A percentile compares a stretch with the other conserved stretches of the same genome.
Evolutionary conservation across 1,139 yeast species (phyloP).

Genomic region (Kurtzmaniella quercitrusa): DNA sequence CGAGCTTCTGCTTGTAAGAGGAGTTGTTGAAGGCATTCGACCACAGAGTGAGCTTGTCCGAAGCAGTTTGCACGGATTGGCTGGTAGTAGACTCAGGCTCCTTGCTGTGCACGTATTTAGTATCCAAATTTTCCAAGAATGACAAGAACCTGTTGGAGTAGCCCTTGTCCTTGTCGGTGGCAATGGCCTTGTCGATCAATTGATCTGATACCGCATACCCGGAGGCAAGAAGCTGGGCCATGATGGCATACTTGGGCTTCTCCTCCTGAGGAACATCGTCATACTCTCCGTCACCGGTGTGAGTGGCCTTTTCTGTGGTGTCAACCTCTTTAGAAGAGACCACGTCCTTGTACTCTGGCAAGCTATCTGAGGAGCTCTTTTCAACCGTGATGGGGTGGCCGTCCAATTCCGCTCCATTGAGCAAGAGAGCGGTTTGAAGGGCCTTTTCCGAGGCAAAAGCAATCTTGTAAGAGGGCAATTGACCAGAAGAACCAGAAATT

Average conservation of each 20-base stretch:
- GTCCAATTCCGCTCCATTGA: slow-evolving; percentile 72
- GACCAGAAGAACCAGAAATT: slow-evolving; percentile 18
- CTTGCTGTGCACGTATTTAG: slow-evolving; percentile 55
- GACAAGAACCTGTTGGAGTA: slow-evolving; percentile 50
- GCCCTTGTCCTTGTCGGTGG: slow-evolving; percentile 64
- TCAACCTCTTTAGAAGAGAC: slow-evolving; percentile 22
- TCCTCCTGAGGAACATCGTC: slow-evolving; percentile 68
- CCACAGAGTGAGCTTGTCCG: slow-evolving; percentile 31
- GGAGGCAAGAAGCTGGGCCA: slow-evolving; percentile 70
- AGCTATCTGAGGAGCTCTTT: slow-evolving; percentile 17
- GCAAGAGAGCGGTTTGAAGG: slow-evolving; percentile 64
- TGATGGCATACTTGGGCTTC: slow-evolving; percentile 71
- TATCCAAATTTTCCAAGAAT: slow-evolving; percentile 53
- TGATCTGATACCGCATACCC: slow-evolving; percentile 68
- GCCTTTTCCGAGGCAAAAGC: slow-evolving; percentile 59
- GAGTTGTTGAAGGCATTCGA: slow-evolving; percentile 47
- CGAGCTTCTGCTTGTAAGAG: slow-evolving; percentile 24
- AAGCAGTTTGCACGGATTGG: slow-evolving; percentile 29
- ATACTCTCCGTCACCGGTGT: slow-evolving; percentile 28
- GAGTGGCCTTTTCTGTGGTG: slow-evolving; percentile 12
- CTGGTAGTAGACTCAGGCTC: slow-evolving; percentile 33
- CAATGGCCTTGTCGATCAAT: slow-evolving; percentile 55
- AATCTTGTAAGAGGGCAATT: slow-evolving; percentile 42
- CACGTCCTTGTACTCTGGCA: slow-evolving; percentile 10
- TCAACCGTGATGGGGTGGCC: slow-evolving; percentile 50